phyloP scores from a whole-genome alignment of 768 basidiomycete species.

The Leucocoprinus leucothites region DNA sequence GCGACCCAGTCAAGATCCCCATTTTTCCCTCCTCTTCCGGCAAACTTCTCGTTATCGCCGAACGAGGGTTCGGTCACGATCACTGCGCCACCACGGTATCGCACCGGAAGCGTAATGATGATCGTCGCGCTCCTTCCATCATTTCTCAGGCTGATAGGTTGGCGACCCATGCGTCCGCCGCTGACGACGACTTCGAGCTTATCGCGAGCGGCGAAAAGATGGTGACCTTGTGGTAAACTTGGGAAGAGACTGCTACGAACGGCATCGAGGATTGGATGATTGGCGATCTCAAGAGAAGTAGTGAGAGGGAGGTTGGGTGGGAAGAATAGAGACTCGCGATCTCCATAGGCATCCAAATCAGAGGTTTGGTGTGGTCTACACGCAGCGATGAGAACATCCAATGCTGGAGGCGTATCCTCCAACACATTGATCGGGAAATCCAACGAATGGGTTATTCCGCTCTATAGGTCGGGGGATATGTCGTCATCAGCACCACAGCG shows the following conservation, averaged over 20 bases:
- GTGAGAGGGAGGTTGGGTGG: slow-evolving; percentile 72
- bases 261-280: slow-evolving; percentile 79
- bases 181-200: slow-evolving; percentile 64
- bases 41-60: slow-evolving; percentile 54
- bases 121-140: slow-evolving; percentile 75
- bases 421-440: slow-evolving; percentile 81
- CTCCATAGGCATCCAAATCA: slow-evolving; percentile 49
- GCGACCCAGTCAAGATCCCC: slow-evolving; percentile 79
- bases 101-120: slow-evolving; percentile 69
- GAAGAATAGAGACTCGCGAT: slow-evolving; percentile 68
- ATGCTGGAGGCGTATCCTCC: slow-evolving; percentile 69
- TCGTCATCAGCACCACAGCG: no score
- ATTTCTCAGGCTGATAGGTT: slow-evolving; percentile 48
- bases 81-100: slow-evolving; percentile 67
- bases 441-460: slow-evolving; percentile 74
- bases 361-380: slow-evolving; percentile 64
- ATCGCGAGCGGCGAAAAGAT: slow-evolving; percentile 66
- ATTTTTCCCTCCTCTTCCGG: slow-evolving; percentile 55
- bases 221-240: slow-evolving; percentile 61
- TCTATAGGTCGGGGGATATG: slow-evolving; percentile 40
- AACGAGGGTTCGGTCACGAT: slow-evolving; percentile 55
- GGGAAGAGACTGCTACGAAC: slow-evolving; percentile 73
- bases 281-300: slow-evolving; percentile 74
- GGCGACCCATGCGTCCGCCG: slow-evolving; percentile 57
- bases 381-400: slow-evolving; percentile 74